Evolutionary conservation across 129 eudicot genomes (phyloP).

Genomic region (Scalesia atractyloides): DNA sequence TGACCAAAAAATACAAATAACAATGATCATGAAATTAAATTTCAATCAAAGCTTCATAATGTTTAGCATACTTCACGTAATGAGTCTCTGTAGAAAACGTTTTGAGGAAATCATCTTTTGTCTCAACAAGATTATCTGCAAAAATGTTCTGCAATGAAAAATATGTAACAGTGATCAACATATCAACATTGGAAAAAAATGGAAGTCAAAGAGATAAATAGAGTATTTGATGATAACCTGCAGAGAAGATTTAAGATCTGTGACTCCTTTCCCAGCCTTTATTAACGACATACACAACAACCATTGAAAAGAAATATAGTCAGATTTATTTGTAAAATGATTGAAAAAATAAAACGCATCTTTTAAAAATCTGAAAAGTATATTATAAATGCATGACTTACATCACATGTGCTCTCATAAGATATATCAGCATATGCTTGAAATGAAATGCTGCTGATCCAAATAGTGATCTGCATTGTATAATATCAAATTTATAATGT

Average conservation of each 20-base stretch:
- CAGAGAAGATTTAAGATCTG: constrained; percentile 81
- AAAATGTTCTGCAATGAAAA: constrained; percentile 63
- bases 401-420: constrained; percentile 82
- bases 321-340: constrained; percentile 6
- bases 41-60: not conserved
- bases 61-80: constrained; percentile 53
- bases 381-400: constrained; percentile 45
- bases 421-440: constrained; percentile 83
- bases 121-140: constrained; percentile 88
- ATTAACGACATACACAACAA: constrained; percentile 6
- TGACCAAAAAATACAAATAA: not conserved
- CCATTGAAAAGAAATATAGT: constrained; percentile 6
- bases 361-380: not conserved
- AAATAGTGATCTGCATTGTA: constrained; percentile 69
- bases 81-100: constrained; percentile 64
- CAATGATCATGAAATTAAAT: not conserved
- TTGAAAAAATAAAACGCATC: not conserved
- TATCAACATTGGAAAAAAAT: not conserved
- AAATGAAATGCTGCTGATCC: constrained; percentile 87
- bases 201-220: not conserved
- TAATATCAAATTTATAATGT: not conserved
- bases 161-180: constrained; percentile 7
- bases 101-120: constrained; percentile 80
- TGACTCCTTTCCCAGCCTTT: constrained; percentile 96
- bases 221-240: constrained; percentile 48